These are phyloP conservation scores for Tilletia horrida DNA, from an alignment of 1,284 basidiomycete genomes.

Conservation along the genomic window DNA sequence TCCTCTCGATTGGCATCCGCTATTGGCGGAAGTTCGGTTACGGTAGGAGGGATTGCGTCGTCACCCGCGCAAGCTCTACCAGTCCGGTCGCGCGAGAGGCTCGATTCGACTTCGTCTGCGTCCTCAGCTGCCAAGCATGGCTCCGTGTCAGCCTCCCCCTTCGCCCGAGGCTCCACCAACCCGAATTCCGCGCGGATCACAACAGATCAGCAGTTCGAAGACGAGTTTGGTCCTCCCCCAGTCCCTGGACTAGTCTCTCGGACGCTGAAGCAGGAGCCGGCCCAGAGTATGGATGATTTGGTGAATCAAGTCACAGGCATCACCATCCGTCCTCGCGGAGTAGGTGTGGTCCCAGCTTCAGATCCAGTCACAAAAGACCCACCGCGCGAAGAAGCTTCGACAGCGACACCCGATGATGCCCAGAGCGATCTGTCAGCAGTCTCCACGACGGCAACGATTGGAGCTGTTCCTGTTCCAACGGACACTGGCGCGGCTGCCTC, in stretches of 20 bases:
- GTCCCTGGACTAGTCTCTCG: neutral
- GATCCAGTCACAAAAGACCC: constrained; percentile 11
- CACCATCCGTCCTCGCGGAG: constrained; percentile 27
- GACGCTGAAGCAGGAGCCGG: neutral
- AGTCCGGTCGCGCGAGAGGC: too few relatives aligned
- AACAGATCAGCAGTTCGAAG: neutral
- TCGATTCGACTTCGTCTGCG: neutral
- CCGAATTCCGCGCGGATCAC: neutral
- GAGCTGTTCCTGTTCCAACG: constrained; percentile 15
- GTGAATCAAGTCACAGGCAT: constrained; percentile 24
- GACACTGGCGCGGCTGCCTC: too few relatives aligned
- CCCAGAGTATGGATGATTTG: constrained; percentile 8
- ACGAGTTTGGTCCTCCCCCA: neutral
- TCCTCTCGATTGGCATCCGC: neutral
- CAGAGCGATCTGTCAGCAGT: neutral
- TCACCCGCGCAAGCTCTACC: neutral
- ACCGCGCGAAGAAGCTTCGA: constrained; percentile 29
- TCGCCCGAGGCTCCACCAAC: too few relatives aligned
- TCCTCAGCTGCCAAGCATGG: neutral
- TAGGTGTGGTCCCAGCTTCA: constrained; percentile 20
- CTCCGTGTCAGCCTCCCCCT: too few relatives aligned
- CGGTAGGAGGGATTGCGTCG: neutral
- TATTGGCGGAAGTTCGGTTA: too few relatives aligned
- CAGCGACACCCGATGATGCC: constrained; percentile 16
- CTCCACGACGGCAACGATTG: constrained; percentile 26